phyloP scores from a whole-genome alignment of 345 rosid genomes.

The Eutrema yunnanense region DNA sequence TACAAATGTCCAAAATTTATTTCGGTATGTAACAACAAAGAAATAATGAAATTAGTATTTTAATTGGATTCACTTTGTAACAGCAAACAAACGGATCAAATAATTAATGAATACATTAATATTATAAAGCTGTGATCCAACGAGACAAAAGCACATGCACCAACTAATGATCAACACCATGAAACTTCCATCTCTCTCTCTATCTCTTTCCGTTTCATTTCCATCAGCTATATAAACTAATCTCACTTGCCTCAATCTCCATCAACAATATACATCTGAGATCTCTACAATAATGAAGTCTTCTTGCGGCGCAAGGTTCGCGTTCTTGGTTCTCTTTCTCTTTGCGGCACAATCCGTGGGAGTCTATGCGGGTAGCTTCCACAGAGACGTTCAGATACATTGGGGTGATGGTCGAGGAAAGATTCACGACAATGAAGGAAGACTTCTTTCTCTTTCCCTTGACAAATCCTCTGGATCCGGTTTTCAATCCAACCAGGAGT shows the following conservation, averaged over 20 bases:
- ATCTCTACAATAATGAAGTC: constrained; percentile 7
- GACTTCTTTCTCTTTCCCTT: constrained; percentile 52
- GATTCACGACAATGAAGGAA: constrained; percentile 41
- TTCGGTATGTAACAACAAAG: constrained; percentile 10
- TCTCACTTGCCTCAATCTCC: not conserved
- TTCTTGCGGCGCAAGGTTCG: constrained; percentile 9
- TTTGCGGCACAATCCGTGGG: not conserved
- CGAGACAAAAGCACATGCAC: constrained; percentile 24
- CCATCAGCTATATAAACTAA: constrained; percentile 19
- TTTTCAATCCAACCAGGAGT: constrained; percentile 49
- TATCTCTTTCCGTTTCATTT: not conserved
- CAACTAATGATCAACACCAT: constrained; percentile 10
- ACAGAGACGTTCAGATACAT: constrained; percentile 38
- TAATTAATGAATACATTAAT: not conserved
- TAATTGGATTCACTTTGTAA: constrained; percentile 4
- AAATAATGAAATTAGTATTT: not conserved
- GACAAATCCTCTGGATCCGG: constrained; percentile 60
- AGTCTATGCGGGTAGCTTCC: constrained; percentile 38
- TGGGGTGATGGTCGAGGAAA: constrained; percentile 67
- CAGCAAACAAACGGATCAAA: constrained; percentile 19
- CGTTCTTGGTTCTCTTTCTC: constrained; percentile 16
- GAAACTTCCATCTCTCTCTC: constrained; percentile 10
- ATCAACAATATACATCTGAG: constrained; percentile 25
- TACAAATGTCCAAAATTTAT: constrained; percentile 14
- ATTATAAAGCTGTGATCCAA: constrained; percentile 7